A percentile compares a stretch with the other conserved stretches of the same genome.
Conservation (phyloP, 257 asterid genomes). For the Scutellaria barbata region DNA sequence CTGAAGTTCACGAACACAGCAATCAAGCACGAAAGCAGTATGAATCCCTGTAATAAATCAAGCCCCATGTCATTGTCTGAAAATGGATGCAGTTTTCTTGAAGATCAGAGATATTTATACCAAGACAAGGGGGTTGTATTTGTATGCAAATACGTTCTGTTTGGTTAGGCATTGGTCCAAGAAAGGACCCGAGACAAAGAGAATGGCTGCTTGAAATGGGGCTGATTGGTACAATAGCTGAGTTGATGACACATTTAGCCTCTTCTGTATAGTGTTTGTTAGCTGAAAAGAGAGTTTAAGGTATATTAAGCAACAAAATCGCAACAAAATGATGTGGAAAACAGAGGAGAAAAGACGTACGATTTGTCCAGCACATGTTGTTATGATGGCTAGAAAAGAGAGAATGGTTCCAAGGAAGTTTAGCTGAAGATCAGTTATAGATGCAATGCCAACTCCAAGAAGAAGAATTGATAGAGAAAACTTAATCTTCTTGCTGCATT, state of each 20-base stretch:
- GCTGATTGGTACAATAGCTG: slow-evolving; percentile 89
- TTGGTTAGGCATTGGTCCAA: slow-evolving; percentile 76
- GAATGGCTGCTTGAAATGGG: slow-evolving; percentile 86
- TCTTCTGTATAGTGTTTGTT: slow-evolving; percentile 90
- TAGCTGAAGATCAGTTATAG: slow-evolving; percentile 91
- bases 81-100: neutral
- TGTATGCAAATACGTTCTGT: slow-evolving; percentile 74
- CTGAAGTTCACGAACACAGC: slow-evolving; percentile 94
- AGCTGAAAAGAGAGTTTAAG: slow-evolving; percentile 49
- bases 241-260: slow-evolving; percentile 80
- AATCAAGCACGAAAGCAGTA: slow-evolving; percentile 75
- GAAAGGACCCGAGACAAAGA: slow-evolving; percentile 71
- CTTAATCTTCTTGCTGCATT: slow-evolving; percentile 72
- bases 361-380: slow-evolving; percentile 93
- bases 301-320: neutral
- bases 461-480: slow-evolving; percentile 66
- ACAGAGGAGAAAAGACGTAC: slow-evolving; percentile 40
- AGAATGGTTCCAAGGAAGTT: slow-evolving; percentile 79
- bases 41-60: slow-evolving; percentile 64
- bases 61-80: too few species aligned
- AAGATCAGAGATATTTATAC: slow-evolving; percentile 33
- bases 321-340: too few species aligned
- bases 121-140: slow-evolving; percentile 67
- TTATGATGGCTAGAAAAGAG: slow-evolving; percentile 80
- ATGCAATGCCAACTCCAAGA: slow-evolving; percentile 86